Conservation (phyloP, 352 stramenopile species). For the Globisporangium nodosum region DNA sequence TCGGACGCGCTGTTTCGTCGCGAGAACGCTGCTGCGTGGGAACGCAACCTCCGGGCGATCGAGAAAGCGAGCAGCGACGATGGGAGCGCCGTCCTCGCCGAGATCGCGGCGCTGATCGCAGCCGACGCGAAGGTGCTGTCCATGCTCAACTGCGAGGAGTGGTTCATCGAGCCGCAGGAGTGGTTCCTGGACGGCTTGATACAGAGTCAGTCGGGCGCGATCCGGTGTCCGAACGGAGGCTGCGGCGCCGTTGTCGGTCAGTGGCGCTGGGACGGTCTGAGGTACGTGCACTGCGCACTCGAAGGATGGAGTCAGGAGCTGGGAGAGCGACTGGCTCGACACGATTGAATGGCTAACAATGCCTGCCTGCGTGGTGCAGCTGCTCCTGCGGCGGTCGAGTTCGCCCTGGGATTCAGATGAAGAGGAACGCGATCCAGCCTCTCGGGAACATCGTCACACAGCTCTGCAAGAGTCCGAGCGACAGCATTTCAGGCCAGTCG, state of each 20-base stretch:
- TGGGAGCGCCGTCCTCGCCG: conserved; percentile 6
- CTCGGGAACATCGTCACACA: conserved; percentile 37
- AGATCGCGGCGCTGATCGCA: conserved; percentile 26
- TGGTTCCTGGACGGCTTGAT: conserved; percentile 33
- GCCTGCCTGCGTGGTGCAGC: conserved; percentile 8
- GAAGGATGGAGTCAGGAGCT: background rate
- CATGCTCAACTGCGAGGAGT: conserved; percentile 26
- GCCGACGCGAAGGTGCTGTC: conserved; percentile 26
- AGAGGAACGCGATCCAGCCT: conserved; percentile 39
- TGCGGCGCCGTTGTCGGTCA: conserved; percentile 37
- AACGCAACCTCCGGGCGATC: conserved; percentile 24
- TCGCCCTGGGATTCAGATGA: conserved; percentile 40
- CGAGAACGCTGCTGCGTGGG: conserved; percentile 31
- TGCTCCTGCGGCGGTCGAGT: conserved; percentile 36
- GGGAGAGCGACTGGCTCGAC: too few species aligned
- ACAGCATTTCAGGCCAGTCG: background rate
- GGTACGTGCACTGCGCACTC: conserved; percentile 15
- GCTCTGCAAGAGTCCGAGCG: conserved; percentile 5
- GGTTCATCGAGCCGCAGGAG: conserved; percentile 43
- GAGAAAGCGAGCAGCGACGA: conserved; percentile 15
- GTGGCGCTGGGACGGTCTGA: conserved; percentile 46
- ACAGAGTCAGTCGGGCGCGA: conserved; percentile 17
- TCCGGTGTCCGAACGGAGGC: conserved; percentile 35
- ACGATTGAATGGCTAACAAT: background rate
- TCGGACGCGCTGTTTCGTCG: background rate